Evolutionary conservation across 202 grass and related monocot genomes (phyloP).

Genomic region (Zizania palustris): DNA sequence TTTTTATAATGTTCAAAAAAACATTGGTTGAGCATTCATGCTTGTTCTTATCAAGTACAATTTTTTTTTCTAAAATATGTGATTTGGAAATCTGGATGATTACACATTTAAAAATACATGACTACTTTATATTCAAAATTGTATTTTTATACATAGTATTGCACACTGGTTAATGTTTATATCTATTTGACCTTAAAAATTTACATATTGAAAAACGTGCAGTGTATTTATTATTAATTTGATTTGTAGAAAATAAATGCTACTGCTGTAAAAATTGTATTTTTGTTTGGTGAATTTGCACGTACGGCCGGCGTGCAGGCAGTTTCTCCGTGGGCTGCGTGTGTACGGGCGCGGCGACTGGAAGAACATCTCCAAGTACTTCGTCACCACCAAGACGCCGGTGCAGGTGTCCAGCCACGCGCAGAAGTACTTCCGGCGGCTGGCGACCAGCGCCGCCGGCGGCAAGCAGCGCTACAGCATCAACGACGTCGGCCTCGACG

Average conservation of each 20-base stretch:
- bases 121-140: too few species aligned
- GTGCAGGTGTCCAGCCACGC: slow-evolving; percentile 50
- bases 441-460: background rate
- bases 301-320: background rate
- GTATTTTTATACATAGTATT: too few species aligned
- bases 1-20: background rate
- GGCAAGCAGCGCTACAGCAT: slow-evolving; percentile 14
- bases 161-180: too few species aligned
- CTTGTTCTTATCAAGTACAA: too few species aligned
- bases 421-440: slow-evolving; percentile 45
- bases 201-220: too few species aligned
- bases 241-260: too few species aligned
- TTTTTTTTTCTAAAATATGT: too few species aligned
- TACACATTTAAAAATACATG: too few species aligned
- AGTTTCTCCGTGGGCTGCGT: slow-evolving; percentile 32
- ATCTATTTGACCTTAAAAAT: too few species aligned
- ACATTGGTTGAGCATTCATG: background rate
- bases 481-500: background rate
- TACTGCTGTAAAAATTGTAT: background rate
- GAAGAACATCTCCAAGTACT: slow-evolving; percentile 43
- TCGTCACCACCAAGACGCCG: slow-evolving; percentile 31
- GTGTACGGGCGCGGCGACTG: slow-evolving; percentile 38
- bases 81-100: too few species aligned
- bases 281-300: background rate
- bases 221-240: too few species aligned